Evolutionary conservation across 192 early-diverging fungal species (phyloP), one percentile per base, ranked within the genome.

Genomic region (Coemansia sp.): DNA sequence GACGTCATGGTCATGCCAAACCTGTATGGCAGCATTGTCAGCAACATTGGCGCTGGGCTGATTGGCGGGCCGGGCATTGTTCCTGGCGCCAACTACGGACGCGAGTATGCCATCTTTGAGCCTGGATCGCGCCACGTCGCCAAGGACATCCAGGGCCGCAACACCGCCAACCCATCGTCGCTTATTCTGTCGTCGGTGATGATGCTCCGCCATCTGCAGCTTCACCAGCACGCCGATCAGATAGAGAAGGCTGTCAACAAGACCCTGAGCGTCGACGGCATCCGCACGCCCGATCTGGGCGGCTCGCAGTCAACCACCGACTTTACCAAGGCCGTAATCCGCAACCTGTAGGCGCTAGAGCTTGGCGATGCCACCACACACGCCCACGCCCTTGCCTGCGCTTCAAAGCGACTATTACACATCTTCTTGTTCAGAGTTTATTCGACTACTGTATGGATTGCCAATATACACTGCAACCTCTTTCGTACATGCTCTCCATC

Each of bases 1-100:
- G 96, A 99, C 70, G 96, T 99, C 39, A 93, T 99, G 82, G 93
- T 99, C 55, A 95, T 93, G 88, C 93, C 93, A 56, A 99, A 99
- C 85, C 86, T 99, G 74, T 99, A 99, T 81, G 96, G 96, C 63
- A 97, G 93, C 87, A 99, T 99, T 69, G 87, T 97, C 45, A 92
- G 90, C 65, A 99, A 99, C 80, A 89, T 99, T 53, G 96, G 96
- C 57, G 93, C 96, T 52, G 96, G 87, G 40, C 82, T 99, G 27
- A 89, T 97, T 49, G 94, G 96, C 58, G 92, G 94, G 27, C 91
- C 94, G 14, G 96, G 93, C 72, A 84, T 97, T 63, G 87, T 96
- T 51, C 93, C 96, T 32, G 96, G 96, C 37, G 90, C 89, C 82
- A 99, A 97, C 88, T 91, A 96, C 80, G 96, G 96, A 56, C 82